Percentiles rank a stretch among this genome's conserved stretches.
Evolutionary conservation across 306 rosid species (phyloP).

Genomic region (Bauhinia variegata): DNA sequence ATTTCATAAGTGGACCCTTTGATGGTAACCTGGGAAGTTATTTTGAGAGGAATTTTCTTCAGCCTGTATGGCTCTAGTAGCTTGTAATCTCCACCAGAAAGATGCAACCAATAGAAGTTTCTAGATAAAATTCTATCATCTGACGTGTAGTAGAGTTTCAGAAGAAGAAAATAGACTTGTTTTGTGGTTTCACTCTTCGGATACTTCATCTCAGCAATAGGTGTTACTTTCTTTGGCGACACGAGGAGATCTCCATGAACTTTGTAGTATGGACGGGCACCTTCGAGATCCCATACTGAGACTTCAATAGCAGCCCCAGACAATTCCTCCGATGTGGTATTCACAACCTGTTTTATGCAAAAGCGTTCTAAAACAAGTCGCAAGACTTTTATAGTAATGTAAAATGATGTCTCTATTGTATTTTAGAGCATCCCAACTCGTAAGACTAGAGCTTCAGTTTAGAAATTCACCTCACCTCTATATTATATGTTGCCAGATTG

Average conservation of each 20-base stretch:
- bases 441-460: conserved; percentile 23
- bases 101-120: conserved; percentile 92
- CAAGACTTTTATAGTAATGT: not conserved
- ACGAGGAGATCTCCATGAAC: conserved; percentile 58
- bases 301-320: conserved; percentile 75
- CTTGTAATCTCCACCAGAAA: conserved; percentile 81
- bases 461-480: conserved; percentile 69
- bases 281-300: conserved; percentile 93
- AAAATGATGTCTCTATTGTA: conserved; percentile 4
- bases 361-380: conserved; percentile 40
- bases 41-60: conserved; percentile 72
- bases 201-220: conserved; percentile 77
- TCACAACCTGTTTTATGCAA: conserved; percentile 68
- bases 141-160: conserved; percentile 71
- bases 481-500: conserved; percentile 69
- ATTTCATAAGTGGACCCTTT: conserved; percentile 66
- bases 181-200: conserved; percentile 71
- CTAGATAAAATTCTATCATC: conserved; percentile 67
- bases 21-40: conserved; percentile 57
- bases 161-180: conserved; percentile 90
- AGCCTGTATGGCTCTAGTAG: conserved; percentile 70
- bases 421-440: not conserved
- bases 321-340: conserved; percentile 73
- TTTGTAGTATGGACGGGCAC: conserved; percentile 68
- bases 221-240: conserved; percentile 65